Percentiles rank a stretch among this genome's conserved stretches.
These are phyloP conservation scores for Schoenoplectus tabernaemontani DNA, from an alignment of 202 grass and related monocot species.

Conservation along the genomic window DNA sequence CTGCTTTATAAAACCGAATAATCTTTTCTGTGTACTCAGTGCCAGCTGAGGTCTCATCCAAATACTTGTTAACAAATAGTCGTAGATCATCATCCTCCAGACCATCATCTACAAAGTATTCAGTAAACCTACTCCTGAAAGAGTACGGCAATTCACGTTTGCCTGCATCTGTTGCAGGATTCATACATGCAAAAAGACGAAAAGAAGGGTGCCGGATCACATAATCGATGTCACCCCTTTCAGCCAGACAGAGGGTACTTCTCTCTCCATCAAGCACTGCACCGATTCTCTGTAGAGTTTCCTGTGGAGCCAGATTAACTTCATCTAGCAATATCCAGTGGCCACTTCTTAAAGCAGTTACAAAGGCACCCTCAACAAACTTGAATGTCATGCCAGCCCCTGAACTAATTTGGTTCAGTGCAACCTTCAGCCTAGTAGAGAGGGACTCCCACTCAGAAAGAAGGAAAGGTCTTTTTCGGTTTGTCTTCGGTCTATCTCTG, in stretches of 20 bases:
- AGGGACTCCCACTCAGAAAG: conserved; percentile 59
- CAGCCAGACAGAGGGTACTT: conserved; percentile 80
- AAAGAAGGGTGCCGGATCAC: conserved; percentile 70
- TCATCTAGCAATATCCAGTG: conserved; percentile 99
- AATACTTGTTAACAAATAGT: conserved; percentile 78
- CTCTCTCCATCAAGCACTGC: conserved; percentile 73
- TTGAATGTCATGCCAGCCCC: conserved; percentile 56
- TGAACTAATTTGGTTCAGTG: conserved; percentile 45
- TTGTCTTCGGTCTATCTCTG: conserved; percentile 13
- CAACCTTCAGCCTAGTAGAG: conserved; percentile 38
- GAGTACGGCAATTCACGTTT: conserved; percentile 77
- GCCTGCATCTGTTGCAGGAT: conserved; percentile 92
- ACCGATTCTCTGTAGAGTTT: conserved; percentile 96
- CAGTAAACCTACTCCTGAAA: conserved; percentile 88
- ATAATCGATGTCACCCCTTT: conserved; percentile 87
- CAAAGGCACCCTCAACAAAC: conserved; percentile 90
- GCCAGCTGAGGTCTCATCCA: conserved; percentile 42
- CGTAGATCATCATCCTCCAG: conserved; percentile 76
- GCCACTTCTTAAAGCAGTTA: conserved; percentile 79
- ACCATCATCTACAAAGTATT: conserved; percentile 93
- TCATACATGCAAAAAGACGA: conserved; percentile 94
- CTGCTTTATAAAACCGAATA: conserved; percentile 70
- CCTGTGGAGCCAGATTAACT: conserved; percentile 93
- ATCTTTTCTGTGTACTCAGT: conserved; percentile 50
- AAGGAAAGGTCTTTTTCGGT: conserved; percentile 67